Evolutionary conservation across 148 eudicot species (phyloP).

Genomic region (Heliosperma pusillum): DNA sequence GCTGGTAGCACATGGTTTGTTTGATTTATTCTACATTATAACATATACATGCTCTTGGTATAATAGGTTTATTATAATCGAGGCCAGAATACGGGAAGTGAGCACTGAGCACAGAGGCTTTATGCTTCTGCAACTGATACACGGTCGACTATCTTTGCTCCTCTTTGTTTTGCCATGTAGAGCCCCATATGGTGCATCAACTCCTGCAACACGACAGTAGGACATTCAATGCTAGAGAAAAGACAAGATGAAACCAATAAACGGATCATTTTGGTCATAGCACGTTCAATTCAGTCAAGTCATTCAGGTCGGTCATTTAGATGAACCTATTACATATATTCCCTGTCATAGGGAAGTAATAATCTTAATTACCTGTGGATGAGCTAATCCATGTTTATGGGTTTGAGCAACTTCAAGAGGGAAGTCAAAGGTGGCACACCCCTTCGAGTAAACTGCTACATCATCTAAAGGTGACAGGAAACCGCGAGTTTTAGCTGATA

Average conservation of each 20-base stretch:
- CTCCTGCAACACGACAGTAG: conserved; percentile 34
- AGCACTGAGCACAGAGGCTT: conserved; percentile 12
- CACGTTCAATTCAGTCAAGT: neutral
- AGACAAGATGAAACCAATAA: too few relatives aligned
- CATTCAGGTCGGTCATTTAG: too few relatives aligned
- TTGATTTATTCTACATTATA: neutral
- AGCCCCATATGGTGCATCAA: conserved; percentile 71
- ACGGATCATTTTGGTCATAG: neutral
- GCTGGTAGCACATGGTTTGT: neutral
- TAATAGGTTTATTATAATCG: neutral
- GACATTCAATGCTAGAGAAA: neutral
- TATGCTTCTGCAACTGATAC: conserved; percentile 21
- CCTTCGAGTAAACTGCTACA: conserved; percentile 73
- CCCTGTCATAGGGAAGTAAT: too few relatives aligned
- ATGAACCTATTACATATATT: too few relatives aligned
- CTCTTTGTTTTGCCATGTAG: conserved; percentile 62
- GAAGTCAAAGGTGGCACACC: conserved; percentile 86
- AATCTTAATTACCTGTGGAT: conserved; percentile 67
- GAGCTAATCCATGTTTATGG: conserved; percentile 57
- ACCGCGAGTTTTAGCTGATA: conserved; percentile 84
- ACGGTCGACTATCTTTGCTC: conserved; percentile 48
- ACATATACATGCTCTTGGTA: neutral
- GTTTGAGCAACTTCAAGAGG: conserved; percentile 56
- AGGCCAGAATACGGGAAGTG: neutral
- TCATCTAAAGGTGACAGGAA: conserved; percentile 67